Evolutionary conservation across 192 early-diverging fungal species (phyloP).

Genomic region (Umbelopsis sp.): DNA sequence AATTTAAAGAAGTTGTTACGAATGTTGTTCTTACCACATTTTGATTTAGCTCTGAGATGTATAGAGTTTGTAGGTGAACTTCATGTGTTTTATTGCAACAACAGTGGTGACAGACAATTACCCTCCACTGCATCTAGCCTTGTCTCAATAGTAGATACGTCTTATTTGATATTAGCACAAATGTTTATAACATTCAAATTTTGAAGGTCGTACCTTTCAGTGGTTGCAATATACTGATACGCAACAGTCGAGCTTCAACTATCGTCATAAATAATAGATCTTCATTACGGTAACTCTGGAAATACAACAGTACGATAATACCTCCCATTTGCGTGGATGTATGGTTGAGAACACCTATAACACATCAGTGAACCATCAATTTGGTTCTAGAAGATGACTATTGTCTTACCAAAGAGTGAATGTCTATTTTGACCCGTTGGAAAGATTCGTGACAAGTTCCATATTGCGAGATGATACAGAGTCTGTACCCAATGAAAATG

Average conservation of each 20-base stretch:
- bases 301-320: not conserved
- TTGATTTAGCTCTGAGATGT: slow-evolving; percentile 40
- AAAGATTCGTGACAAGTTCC: slow-evolving; percentile 59
- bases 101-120: slow-evolving; percentile 12
- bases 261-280: slow-evolving; percentile 28
- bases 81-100: slow-evolving; percentile 26
- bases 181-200: not conserved
- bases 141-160: slow-evolving; percentile 49
- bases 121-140: slow-evolving; percentile 66
- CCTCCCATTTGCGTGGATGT: slow-evolving; percentile 70
- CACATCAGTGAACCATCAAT: not conserved
- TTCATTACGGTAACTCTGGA: not conserved
- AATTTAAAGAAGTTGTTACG: slow-evolving; percentile 48
- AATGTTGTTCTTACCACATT: slow-evolving; percentile 39
- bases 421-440: slow-evolving; percentile 47
- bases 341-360: slow-evolving; percentile 48
- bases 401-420: slow-evolving; percentile 51
- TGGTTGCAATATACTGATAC: slow-evolving; percentile 80
- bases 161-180: not conserved
- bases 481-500: slow-evolving; percentile 39
- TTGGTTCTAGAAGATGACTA: not conserved
- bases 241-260: slow-evolving; percentile 58
- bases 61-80: slow-evolving; percentile 31
- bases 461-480: slow-evolving; percentile 59
- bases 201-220: slow-evolving; percentile 34